phyloP scores from a whole-genome alignment of 2,329 filamentous ascomycete species.

The Monilinia vaccinii-corymbosi region DNA sequence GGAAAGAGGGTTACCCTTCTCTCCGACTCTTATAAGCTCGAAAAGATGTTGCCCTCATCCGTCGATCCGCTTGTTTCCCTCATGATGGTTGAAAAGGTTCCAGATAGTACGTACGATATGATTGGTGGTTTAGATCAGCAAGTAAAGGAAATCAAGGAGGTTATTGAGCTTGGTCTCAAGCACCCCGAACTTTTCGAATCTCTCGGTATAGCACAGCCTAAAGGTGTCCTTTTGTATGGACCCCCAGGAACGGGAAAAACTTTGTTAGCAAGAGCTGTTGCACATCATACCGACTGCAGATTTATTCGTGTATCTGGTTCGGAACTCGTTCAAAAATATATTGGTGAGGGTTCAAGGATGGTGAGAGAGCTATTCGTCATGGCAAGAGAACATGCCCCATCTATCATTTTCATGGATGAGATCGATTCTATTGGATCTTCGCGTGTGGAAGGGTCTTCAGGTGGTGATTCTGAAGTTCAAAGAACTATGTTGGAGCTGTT shows the following conservation, averaged over 20 bases:
- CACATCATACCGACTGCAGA: slow-evolving; percentile 97
- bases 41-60: slow-evolving; percentile 96
- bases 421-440: slow-evolving; percentile 98
- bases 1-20: slow-evolving; percentile 96
- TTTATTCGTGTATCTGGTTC: slow-evolving; percentile 96
- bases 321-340: slow-evolving; percentile 98
- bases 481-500: slow-evolving; percentile 97
- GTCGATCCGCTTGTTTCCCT: slow-evolving; percentile 97
- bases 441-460: slow-evolving; percentile 88
- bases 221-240: slow-evolving; percentile 93
- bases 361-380: slow-evolving; percentile 98
- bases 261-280: slow-evolving; percentile 84
- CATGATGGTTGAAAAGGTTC: slow-evolving; percentile 99
- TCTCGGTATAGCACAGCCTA: slow-evolving; percentile 96
- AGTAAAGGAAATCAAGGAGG: slow-evolving; percentile 99
- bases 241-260: slow-evolving; percentile 97
- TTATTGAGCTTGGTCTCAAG: slow-evolving; percentile 96
- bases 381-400: slow-evolving; percentile 94
- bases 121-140: slow-evolving; percentile 98
- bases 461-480: slow-evolving; percentile 95
- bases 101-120: slow-evolving; percentile 99
- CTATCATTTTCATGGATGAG: slow-evolving; percentile 99
- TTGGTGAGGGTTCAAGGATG: slow-evolving; percentile 96
- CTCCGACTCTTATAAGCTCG: slow-evolving; percentile 96
- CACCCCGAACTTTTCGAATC: slow-evolving; percentile 98